Evolutionary conservation across 176 grass and related monocot species (phyloP).

Genomic region (Raddia distichophylla): DNA sequence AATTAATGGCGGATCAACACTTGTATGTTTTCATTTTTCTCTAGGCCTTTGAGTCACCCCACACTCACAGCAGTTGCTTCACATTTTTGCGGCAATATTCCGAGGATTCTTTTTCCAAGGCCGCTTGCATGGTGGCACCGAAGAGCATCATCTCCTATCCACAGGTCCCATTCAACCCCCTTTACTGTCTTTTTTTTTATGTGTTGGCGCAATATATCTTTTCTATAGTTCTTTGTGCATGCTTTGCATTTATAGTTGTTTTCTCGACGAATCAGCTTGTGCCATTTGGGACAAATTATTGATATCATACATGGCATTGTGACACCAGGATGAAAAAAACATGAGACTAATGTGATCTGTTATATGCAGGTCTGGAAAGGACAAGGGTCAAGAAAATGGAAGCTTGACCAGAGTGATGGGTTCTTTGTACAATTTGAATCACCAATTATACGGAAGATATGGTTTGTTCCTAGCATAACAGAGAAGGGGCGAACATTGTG

Average conservation of each 20-base stretch:
- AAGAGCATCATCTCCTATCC: constrained; percentile 89
- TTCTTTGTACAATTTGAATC: constrained; percentile 99
- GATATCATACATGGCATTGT: neutral
- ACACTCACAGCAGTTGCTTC: constrained; percentile 78
- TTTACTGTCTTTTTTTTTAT: constrained; percentile 2
- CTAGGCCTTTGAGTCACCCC: constrained; percentile 92
- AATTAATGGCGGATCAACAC: constrained; percentile 12
- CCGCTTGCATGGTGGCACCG: constrained; percentile 87
- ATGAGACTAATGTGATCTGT: constrained; percentile 31
- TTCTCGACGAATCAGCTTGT: neutral
- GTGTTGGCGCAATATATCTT: neutral
- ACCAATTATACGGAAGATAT: constrained; percentile 65
- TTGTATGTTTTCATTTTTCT: neutral
- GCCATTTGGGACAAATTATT: neutral
- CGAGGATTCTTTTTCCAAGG: constrained; percentile 66
- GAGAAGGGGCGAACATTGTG: constrained; percentile 81
- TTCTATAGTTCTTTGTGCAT: neutral
- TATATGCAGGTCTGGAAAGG: constrained; percentile 90
- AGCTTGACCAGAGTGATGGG: constrained; percentile 89
- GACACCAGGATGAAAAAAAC: constrained; percentile 23
- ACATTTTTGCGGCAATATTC: constrained; percentile 85
- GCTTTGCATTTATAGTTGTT: constrained; percentile 2
- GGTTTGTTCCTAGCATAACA: constrained; percentile 83
- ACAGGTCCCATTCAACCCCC: constrained; percentile 61
- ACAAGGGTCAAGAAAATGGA: constrained; percentile 94